Conservation (phyloP, 2,329 filamentous ascomycete species). For the Huntiella moniliformis region DNA sequence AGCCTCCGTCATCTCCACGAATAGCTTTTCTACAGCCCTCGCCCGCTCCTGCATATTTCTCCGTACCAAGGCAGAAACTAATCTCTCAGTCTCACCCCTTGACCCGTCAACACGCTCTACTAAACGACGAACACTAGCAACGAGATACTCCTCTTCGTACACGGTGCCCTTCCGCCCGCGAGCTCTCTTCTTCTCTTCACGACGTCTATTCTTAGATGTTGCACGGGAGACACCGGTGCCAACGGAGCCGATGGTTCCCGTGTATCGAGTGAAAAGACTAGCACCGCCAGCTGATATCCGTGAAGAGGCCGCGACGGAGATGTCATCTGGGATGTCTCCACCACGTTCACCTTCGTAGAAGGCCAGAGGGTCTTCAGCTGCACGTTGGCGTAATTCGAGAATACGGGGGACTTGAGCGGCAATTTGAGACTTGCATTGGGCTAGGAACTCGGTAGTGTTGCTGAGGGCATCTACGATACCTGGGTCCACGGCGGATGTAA, state of each 20-base stretch:
- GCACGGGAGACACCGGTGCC: conserved; percentile 58
- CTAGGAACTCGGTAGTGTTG: conserved; percentile 72
- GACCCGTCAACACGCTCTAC: conserved; percentile 63
- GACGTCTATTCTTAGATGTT: conserved; percentile 69
- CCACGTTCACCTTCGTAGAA: conserved; percentile 68
- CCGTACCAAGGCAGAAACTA: conserved; percentile 61
- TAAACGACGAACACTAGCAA: conserved; percentile 68
- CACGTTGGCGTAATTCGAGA: conserved; percentile 61
- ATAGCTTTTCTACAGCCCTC: conserved; percentile 52
- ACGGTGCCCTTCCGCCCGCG: conserved; percentile 90
- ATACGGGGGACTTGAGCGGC: conserved; percentile 72
- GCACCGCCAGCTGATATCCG: conserved; percentile 55
- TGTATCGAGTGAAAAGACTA: conserved; percentile 88
- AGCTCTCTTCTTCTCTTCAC: conserved; percentile 90
- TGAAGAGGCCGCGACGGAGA: conserved; percentile 70
- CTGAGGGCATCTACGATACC: conserved; percentile 67
- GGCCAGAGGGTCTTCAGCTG: conserved; percentile 64
- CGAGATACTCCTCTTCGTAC: conserved; percentile 93
- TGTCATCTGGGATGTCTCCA: conserved; percentile 72
- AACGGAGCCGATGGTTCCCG: conserved; percentile 51
- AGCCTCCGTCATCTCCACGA: conserved; percentile 53
- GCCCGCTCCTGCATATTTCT: conserved; percentile 79
- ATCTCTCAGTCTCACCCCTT: conserved; percentile 49
- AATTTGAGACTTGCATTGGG: conserved; percentile 79
- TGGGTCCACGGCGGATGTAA: conserved; percentile 51